A percentile compares a stretch with the other conserved stretches of the same genome.
These are phyloP conservation scores for Phylloporus arenicola DNA, from an alignment of 768 basidiomycete genomes.

Conservation along the genomic window DNA sequence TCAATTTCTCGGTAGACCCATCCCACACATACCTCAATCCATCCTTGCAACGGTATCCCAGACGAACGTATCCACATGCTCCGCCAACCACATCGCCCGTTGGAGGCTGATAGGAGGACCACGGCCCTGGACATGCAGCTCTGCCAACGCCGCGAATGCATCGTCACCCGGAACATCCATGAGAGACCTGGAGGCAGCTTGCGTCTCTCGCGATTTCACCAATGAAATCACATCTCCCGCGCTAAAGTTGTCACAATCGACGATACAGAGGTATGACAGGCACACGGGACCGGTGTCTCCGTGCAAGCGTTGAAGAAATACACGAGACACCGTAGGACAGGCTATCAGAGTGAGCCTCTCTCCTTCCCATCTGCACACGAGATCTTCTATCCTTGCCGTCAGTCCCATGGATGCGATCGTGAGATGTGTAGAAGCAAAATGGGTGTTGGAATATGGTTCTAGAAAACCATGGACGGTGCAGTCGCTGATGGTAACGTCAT, in stretches of 20 bases:
- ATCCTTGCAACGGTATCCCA: constrained; percentile 11
- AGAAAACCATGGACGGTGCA: constrained; percentile 1
- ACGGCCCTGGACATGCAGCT: constrained; percentile 1
- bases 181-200: constrained; percentile 1
- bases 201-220: constrained; percentile 4
- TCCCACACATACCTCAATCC: constrained; percentile 8
- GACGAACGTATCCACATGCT: constrained; percentile 4
- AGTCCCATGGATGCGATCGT: background rate
- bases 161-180: constrained; percentile 2
- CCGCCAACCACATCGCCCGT: constrained; percentile 3
- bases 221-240: constrained; percentile 1
- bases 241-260: constrained; percentile 7
- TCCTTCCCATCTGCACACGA: constrained; percentile 7
- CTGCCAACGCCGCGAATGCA: background rate
- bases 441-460: background rate
- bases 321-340: background rate
- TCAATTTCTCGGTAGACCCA: background rate
- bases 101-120: constrained; percentile 4
- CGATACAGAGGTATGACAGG: constrained; percentile 2
- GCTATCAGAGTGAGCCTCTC: background rate
- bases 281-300: background rate
- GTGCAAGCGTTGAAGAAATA: constrained; percentile 1
- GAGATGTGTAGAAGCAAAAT: constrained; percentile 1
- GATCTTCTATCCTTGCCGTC: constrained; percentile 1
- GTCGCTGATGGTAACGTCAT: constrained; percentile 2